Evolutionary conservation across 768 basidiomycete genomes (phyloP).

Genomic region (Termitomyces sp.): DNA sequence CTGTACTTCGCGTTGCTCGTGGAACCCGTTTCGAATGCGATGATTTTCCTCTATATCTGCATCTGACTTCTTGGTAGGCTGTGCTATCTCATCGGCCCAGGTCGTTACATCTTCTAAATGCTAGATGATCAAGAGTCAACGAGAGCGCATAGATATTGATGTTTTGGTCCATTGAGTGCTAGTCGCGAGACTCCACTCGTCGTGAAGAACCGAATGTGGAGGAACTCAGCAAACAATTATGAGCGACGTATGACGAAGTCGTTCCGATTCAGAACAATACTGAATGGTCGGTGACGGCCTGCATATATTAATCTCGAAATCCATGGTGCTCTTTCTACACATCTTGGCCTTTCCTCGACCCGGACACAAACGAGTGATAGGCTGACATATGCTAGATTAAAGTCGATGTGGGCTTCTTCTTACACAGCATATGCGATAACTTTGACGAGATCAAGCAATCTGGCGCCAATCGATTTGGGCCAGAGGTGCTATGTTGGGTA

Average conservation of each 20-base stretch:
- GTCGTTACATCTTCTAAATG: background rate
- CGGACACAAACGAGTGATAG: background rate
- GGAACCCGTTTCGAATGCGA: background rate
- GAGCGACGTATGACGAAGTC: no score
- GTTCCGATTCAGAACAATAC: background rate
- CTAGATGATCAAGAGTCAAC: background rate
- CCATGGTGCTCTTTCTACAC: no score
- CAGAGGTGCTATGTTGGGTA: background rate
- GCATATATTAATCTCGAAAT: no score
- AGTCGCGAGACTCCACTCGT: no score
- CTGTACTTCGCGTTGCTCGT: no score
- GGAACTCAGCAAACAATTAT: background rate
- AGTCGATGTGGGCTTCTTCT: background rate
- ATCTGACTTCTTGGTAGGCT: background rate
- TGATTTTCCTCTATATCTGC: background rate
- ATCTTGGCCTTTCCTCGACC: background rate
- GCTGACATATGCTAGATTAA: background rate
- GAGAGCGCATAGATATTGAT: background rate
- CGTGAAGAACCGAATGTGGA: background rate
- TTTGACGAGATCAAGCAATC: background rate
- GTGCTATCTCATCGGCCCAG: background rate
- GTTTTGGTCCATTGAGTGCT: background rate
- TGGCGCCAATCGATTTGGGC: background rate
- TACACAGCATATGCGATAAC: background rate
- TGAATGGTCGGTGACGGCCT: no score